These are phyloP conservation scores for Scedosporium boydii DNA, from an alignment of 2,329 filamentous ascomycete genomes.

Conservation along the genomic window DNA sequence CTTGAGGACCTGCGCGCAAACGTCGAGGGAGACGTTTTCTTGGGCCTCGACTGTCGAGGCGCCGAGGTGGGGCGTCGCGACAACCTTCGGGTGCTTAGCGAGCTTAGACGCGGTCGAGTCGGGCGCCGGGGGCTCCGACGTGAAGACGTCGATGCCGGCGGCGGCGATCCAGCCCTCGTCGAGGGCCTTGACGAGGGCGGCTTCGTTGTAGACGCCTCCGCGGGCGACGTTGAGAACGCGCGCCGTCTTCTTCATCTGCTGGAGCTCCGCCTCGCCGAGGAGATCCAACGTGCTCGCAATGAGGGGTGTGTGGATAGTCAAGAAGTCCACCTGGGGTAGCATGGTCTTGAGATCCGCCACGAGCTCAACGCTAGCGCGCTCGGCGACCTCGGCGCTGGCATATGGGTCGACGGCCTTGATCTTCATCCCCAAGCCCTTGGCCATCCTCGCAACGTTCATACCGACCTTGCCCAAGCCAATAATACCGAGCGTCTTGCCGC, in stretches of 20 bases:
- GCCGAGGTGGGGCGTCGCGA: conserved; percentile 71
- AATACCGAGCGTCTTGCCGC: conserved; percentile 66
- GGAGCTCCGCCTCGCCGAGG: conserved; percentile 57
- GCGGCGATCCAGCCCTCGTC: conserved; percentile 64
- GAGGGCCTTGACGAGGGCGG: conserved; percentile 59
- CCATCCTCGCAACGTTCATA: conserved; percentile 70
- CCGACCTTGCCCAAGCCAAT: conserved; percentile 79
- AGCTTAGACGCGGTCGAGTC: conserved; percentile 51
- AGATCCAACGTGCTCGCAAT: conserved; percentile 69
- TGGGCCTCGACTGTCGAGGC: conserved; percentile 76
- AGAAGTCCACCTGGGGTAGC: conserved; percentile 60
- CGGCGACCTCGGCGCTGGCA: conserved; percentile 62
- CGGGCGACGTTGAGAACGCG: conserved; percentile 71
- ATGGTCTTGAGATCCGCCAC: conserved; percentile 43
- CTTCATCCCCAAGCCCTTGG: conserved; percentile 67
- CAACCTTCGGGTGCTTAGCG: conserved; percentile 59
- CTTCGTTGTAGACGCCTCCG: conserved; percentile 73
- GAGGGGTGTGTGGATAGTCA: conserved; percentile 74
- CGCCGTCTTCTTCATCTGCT: conserved; percentile 62
- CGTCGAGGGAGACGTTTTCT: conserved; percentile 74
- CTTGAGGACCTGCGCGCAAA: conserved; percentile 68
- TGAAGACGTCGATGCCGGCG: conserved; percentile 74
- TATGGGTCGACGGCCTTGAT: conserved; percentile 70
- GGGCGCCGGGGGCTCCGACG: conserved; percentile 54
- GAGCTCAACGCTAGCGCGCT: conserved; percentile 55